These are phyloP conservation scores for Colletotrichum chrysophilum DNA, from an alignment of 2,329 filamentous ascomycete species.

Conservation along the genomic window DNA sequence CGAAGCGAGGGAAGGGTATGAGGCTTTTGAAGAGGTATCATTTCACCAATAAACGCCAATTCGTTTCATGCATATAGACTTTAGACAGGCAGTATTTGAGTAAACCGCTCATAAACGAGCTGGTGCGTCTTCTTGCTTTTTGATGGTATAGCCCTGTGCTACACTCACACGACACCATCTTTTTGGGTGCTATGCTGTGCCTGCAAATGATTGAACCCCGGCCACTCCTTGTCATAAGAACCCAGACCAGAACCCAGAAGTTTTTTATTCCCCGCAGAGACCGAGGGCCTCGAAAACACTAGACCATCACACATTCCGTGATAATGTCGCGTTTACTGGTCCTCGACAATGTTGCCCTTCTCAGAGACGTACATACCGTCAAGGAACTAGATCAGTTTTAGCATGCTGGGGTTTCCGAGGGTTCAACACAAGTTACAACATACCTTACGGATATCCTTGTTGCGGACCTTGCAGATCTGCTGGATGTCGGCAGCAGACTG, in stretches of 20 bases:
- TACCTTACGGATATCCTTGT: slow-evolving; percentile 99
- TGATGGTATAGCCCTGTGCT: slow-evolving; percentile 1
- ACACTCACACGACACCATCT: neutral
- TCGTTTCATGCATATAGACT: neutral
- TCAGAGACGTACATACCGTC: slow-evolving; percentile 99
- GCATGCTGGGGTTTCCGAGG: neutral
- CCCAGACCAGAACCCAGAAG: slow-evolving; percentile 12
- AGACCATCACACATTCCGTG: slow-evolving; percentile 16
- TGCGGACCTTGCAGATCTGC: slow-evolving; percentile 98
- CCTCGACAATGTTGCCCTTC: slow-evolving; percentile 91
- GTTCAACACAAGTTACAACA: slow-evolving; percentile 27
- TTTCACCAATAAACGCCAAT: neutral
- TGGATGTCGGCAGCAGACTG: slow-evolving; percentile 99
- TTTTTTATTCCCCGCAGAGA: slow-evolving; percentile 20
- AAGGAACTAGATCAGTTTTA: slow-evolving; percentile 75
- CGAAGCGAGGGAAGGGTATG: neutral
- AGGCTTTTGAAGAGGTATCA: neutral
- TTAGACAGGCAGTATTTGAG: neutral
- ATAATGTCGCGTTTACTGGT: slow-evolving; percentile 47
- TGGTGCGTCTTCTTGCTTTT: slow-evolving; percentile 7
- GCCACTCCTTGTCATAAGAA: slow-evolving; percentile 6
- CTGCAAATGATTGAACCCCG: slow-evolving; percentile 7
- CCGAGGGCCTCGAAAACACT: slow-evolving; percentile 33
- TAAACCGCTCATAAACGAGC: neutral
- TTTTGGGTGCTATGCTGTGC: neutral